These are phyloP conservation scores for Chalciporus chontae DNA, from an alignment of 768 basidiomycete genomes.

Conservation along the genomic window DNA sequence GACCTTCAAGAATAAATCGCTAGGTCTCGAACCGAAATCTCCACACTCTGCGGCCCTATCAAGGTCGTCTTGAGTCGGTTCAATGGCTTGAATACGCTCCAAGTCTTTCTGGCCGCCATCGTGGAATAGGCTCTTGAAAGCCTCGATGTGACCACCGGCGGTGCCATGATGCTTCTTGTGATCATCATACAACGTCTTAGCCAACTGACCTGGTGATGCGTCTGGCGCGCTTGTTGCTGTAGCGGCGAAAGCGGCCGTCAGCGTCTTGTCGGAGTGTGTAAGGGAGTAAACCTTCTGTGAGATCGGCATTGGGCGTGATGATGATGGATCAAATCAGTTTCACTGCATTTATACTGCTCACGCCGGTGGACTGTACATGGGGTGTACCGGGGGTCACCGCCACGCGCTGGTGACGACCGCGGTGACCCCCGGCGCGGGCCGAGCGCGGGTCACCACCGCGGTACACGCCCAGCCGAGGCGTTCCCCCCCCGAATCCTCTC, in stretches of 20 bases:
- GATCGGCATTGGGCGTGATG: constrained; percentile 18
- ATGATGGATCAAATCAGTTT: neutral
- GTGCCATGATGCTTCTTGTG: constrained; percentile 28
- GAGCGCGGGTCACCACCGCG: too few species aligned
- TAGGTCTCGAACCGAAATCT: constrained; percentile 50
- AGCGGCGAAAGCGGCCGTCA: constrained; percentile 41
- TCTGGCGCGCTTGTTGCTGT: constrained; percentile 26
- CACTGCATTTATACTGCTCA: too few species aligned
- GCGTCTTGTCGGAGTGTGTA: constrained; percentile 31
- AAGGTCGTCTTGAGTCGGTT: constrained; percentile 40
- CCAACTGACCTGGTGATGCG: constrained; percentile 35
- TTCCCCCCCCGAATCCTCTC: too few species aligned
- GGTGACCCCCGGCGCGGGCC: too few species aligned
- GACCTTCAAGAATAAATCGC: constrained; percentile 60
- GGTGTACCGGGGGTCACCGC: too few species aligned
- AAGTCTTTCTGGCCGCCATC: constrained; percentile 14
- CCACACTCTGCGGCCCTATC: constrained; percentile 47
- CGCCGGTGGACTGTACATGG: too few species aligned
- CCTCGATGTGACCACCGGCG: constrained; percentile 15
- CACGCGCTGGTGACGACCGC: too few species aligned
- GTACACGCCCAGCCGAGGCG: too few species aligned
- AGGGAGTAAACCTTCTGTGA: constrained; percentile 33
- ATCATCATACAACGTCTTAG: constrained; percentile 38
- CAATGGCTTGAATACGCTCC: constrained; percentile 17
- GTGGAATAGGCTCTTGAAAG: constrained; percentile 19